Conservation (phyloP, 805 yeast genomes). For the Ogataea dorogensis region DNA sequence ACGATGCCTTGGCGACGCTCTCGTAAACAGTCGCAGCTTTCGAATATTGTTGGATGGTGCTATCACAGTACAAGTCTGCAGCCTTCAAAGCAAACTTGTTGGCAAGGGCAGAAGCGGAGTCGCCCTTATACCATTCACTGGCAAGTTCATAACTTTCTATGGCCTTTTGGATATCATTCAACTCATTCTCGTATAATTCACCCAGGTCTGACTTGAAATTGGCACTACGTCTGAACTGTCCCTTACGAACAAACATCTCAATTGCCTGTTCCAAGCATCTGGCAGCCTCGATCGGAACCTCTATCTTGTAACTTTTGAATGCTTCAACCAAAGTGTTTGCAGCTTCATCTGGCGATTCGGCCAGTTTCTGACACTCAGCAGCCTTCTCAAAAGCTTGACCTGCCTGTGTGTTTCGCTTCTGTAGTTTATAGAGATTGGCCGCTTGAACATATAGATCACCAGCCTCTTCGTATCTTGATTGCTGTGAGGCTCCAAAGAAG, state of each 20-base stretch:
- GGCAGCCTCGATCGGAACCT: conserved; percentile 75
- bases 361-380: conserved; percentile 71
- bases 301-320: conserved; percentile 76
- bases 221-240: conserved; percentile 96
- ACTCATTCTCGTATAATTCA: conserved; percentile 74
- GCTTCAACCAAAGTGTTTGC: conserved; percentile 90
- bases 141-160: conserved; percentile 82
- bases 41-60: conserved; percentile 57
- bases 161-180: conserved; percentile 68
- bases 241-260: conserved; percentile 78
- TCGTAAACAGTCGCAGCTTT: conserved; percentile 79
- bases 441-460: conserved; percentile 89
- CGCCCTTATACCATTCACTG: conserved; percentile 93
- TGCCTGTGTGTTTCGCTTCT: conserved; percentile 69
- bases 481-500: conserved; percentile 60
- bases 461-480: conserved; percentile 82
- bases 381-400: conserved; percentile 86
- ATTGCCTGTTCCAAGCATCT: conserved; percentile 74
- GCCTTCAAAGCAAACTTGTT: conserved; percentile 85
- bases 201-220: conserved; percentile 91
- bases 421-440: conserved; percentile 82
- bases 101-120: conserved; percentile 87
- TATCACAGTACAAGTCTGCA: conserved; percentile 82
- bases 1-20: conserved; percentile 69
- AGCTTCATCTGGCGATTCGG: conserved; percentile 83